Evolutionary conservation across 1,284 basidiomycete species (phyloP).

Genomic region (Hypsizygus ulmarius): DNA sequence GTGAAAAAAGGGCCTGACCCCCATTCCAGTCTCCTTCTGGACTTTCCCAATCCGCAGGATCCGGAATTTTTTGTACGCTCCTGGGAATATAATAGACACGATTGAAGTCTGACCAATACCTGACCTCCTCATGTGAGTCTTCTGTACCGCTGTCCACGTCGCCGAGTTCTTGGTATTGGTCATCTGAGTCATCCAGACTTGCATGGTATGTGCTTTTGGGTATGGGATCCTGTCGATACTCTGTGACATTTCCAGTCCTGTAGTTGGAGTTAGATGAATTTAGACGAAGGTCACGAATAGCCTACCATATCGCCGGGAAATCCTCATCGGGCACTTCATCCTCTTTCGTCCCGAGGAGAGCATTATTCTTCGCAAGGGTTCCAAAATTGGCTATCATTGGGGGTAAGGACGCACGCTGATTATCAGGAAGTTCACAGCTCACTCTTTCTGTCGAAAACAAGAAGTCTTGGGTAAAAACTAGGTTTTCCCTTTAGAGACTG

Average conservation of each 20-base stretch:
- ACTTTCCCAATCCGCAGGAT: slow-evolving; percentile 51
- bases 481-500: slow-evolving; percentile 42
- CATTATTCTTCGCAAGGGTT: slow-evolving; percentile 43
- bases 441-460: slow-evolving; percentile 70
- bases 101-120: slow-evolving; percentile 79
- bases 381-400: slow-evolving; percentile 59
- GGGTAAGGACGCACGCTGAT: slow-evolving; percentile 1
- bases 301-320: slow-evolving; percentile 30
- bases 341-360: slow-evolving; percentile 33
- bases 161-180: slow-evolving; percentile 18
- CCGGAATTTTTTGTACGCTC: slow-evolving; percentile 62
- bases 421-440: slow-evolving; percentile 18
- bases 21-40: slow-evolving; percentile 54
- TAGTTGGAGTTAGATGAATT: slow-evolving; percentile 5
- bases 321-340: slow-evolving; percentile 22
- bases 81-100: slow-evolving; percentile 66
- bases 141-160: slow-evolving; percentile 11
- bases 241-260: slow-evolving; percentile 52
- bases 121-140: slow-evolving; percentile 34
- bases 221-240: slow-evolving; percentile 53
- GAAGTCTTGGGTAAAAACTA: slow-evolving; percentile 60
- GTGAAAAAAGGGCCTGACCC: slow-evolving; percentile 50
- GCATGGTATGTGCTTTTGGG: slow-evolving; percentile 55
- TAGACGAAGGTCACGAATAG: slow-evolving; percentile 13
- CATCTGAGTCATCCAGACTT: slow-evolving; percentile 38